A percentile compares a stretch with the other conserved stretches of the same genome.
phyloP scores from a whole-genome alignment of 140 eudicot genomes.

The Erigeron philadelphicus region DNA sequence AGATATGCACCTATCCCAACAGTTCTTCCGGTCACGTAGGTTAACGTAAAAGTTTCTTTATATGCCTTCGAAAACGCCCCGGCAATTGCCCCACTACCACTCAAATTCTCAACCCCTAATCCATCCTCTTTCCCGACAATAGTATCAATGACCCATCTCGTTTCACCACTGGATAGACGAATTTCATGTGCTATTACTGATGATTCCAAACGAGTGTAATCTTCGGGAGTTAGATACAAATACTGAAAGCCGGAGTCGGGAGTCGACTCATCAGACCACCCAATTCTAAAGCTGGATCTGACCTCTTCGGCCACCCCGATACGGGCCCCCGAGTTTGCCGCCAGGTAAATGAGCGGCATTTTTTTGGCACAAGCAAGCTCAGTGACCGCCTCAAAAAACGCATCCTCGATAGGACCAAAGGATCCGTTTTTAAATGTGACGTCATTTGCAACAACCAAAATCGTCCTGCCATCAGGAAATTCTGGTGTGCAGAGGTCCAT shows the following conservation, averaged over 20 bases:
- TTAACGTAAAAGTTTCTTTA: conserved; percentile 79
- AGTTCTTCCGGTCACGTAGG: conserved; percentile 92
- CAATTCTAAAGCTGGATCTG: conserved; percentile 84
- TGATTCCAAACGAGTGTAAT: conserved; percentile 49
- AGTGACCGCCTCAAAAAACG: conserved; percentile 87
- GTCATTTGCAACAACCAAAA: conserved; percentile 78
- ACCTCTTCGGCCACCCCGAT: conserved; percentile 97
- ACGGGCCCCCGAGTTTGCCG: conserved; percentile 98
- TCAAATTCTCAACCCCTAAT: conserved; percentile 86
- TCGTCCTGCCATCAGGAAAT: conserved; percentile 77
- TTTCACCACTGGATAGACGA: conserved; percentile 60
- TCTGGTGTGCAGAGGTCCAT: conserved; percentile 95
- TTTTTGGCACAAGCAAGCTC: conserved; percentile 72
- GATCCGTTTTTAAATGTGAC: conserved; percentile 92
- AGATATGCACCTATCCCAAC: conserved; percentile 98
- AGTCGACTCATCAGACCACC: conserved; percentile 88
- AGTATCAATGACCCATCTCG: conserved; percentile 76
- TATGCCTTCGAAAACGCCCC: conserved; percentile 90
- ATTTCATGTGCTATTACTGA: conserved; percentile 89
- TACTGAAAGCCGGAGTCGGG: conserved; percentile 92
- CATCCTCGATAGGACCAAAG: conserved; percentile 91
- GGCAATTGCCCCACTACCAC: conserved; percentile 98
- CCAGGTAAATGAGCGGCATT: conserved; percentile 83
- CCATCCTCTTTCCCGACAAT: conserved; percentile 93
- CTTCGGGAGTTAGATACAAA: conserved; percentile 82